Evolutionary conservation across 2,329 filamentous ascomycete genomes (phyloP), one percentile per base, ranked within the genome.

Genomic region (Aureobasidium subglaciale): DNA sequence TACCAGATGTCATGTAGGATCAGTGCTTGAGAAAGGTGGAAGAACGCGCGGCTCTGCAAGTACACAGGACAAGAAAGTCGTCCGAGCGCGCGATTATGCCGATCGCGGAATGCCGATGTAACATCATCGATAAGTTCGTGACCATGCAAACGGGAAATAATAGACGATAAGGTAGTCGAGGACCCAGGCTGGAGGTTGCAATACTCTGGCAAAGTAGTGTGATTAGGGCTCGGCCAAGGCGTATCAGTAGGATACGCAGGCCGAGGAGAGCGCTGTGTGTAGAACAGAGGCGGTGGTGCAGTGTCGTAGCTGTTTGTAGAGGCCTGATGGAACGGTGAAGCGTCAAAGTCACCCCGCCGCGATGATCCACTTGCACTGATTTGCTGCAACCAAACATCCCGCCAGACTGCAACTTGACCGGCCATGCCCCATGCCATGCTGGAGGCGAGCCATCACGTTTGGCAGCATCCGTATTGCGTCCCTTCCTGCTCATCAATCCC

Each of bases 41-140:
- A 49, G 22, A 29, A 29, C 11, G 29, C 10, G 34, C 46, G 46
- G 46, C 46, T 37, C 46, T 48, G 32, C 46, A 29, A 15, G 22
- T 8, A 48, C 29, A 18, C 20, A 35, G 30, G 20, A 29, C 9
- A 38, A 38, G 29, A 38, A 27, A 34, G 18, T 24, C 38, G 22
- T 5, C 11, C n/a, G 7, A 35, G n/a, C 13, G n/a, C 25, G 24
- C 29, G 45, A 48, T 24, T 20, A 35, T 24, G 46, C 46, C 46
- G 46, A 50, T 37, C 22, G n/a, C 46, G 46, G 32, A 42, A 27
- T 38, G 22, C 22, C 48, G 37, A 53, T 53, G 48, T 53, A 53
- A 53, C 48, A 53, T 53, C 48, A 53, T 9, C 10, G 11, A 30
- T 24, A 41, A 25, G 32, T 30, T 27, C 22, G 7, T 50, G 34